phyloP scores from a whole-genome alignment of 345 rosid species.

The Hibiscus tridactylites region DNA sequence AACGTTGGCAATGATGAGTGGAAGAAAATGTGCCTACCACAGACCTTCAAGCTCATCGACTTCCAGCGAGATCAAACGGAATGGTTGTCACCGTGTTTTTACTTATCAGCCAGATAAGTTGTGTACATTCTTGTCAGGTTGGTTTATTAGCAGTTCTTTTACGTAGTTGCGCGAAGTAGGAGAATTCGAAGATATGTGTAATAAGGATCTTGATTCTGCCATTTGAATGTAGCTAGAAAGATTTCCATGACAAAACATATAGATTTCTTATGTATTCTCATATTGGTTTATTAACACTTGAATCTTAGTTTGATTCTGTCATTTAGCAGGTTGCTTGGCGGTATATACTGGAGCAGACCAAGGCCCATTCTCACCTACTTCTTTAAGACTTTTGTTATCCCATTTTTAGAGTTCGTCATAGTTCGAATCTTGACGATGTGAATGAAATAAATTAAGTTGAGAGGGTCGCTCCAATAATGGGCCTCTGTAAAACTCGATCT shows the following conservation, averaged over 20 bases:
- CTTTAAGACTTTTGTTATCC: too few species aligned
- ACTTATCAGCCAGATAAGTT: not conserved
- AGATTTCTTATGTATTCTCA: not conserved
- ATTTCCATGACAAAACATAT: conserved; percentile 1
- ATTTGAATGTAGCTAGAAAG: conserved; percentile 5
- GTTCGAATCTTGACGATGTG: too few species aligned
- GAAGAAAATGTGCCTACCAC: conserved; percentile 7
- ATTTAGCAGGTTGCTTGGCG: too few species aligned
- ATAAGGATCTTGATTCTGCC: not conserved
- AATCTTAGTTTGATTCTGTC: too few species aligned
- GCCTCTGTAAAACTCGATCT: too few species aligned
- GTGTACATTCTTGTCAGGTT: conserved; percentile 18
- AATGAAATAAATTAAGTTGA: too few species aligned
- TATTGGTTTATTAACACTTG: not conserved
- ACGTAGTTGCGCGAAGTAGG: not conserved
- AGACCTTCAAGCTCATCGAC: not conserved
- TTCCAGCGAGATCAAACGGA: not conserved
- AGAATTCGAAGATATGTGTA: conserved; percentile 36
- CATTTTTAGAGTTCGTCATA: too few species aligned
- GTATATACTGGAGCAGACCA: too few species aligned
- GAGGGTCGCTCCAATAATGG: too few species aligned
- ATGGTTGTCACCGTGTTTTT: not conserved
- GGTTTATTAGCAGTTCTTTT: conserved; percentile 2
- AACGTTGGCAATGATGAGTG: not conserved
- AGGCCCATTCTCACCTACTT: too few species aligned